Base-by-base conservation (phyloP, 805 yeast genomes). In the Candida golubevii region DNA sequence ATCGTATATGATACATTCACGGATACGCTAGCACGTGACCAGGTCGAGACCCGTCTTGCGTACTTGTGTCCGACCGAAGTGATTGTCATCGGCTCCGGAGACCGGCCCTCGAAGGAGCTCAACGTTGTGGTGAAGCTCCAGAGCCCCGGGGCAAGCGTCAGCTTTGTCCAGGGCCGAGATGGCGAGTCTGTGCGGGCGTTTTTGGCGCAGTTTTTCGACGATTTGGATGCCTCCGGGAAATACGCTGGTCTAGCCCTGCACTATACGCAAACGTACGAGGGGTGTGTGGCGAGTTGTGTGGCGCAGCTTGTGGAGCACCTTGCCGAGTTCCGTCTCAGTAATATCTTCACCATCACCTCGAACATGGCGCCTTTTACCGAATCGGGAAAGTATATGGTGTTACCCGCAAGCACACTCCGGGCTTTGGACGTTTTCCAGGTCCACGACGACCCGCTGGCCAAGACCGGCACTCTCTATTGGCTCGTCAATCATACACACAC, bases 21-120 rank as follows among this genome's bases (percentile, higher is more conserved):
- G 3, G 97, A 89, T 56, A 71, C 72, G 14, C 60, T 66, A 9
- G 49, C 78, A 9, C 71, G 83, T n/a, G 74, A 67, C 35, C 83
- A 83, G 50, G 63, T 91, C 15, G 89, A 85, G 49, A 86, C 95
- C 0, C 65, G 98, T 42, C 60, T 88, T 7, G 65, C 78, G 36
- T 88, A 87, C 60, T 64, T 90, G 47, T 78, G 78, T 35, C 97
- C 98, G 0, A 76, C 82, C 34, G 98, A 91, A 60, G 73, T 87
- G 10, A 48, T 89, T 1, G 53, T 76, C 10, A 55, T 79, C 7
- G 52, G 53, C 12, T 74, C 79, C 13, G 30, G 28, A n/a, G 41
- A 36, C 11, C 55, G 57, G 8, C 39, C 71, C 11, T 57, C 77
- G 2, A 52, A 57, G 8, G 67, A 61, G 42, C 65, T 76, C 3